Evolutionary conservation across 257 asterid genomes (phyloP), one percentile per base, ranked within the genome.

Genomic region (Galeopsis tetrahit): DNA sequence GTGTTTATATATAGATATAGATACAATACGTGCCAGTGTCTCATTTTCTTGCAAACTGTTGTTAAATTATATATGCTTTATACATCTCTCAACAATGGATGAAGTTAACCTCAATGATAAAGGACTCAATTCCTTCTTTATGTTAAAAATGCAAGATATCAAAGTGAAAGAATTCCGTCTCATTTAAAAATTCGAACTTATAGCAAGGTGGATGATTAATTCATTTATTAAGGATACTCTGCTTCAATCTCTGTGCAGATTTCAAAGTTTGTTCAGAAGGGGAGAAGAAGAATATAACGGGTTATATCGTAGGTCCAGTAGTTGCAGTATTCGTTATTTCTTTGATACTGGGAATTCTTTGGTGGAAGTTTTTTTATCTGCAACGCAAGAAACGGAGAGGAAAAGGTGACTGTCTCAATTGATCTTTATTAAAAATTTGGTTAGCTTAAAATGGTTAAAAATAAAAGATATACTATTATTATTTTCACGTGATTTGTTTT

Each of bases 241-340:
- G 28, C 28, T 21, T 21, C 28, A 21, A 21, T 21, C 28, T 46
- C 58, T 48, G 58, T 71, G 84, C 92, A 92, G 97, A 79, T 75
- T 81, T 80, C 64, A 87, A 78, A 77, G 77, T 85, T 78, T 89
- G 96, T 78, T 83, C 85, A 44, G 77, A 76, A 68, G 87, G 86
- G 52, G 75, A 70, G 72, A 82, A 81, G 66, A 89, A 82, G 68
- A 83, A 85, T 70, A 63, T 32, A 77, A 77, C 85, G 46, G 78
- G 68, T 31, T 72, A 68, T 14, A 72, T 86, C 58, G 71, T 78
- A 53, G 76, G 87, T 66, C 80, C 89, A 56, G 88, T 85, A 28
- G 73, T 68, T 63, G 73, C 73, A 33, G 67, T 75, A 9, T 76
- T 74, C 70, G 39, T 76, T 51, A 66, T 77, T 57, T 66, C 81